A percentile compares a stretch with the other conserved stretches of the same genome.
Evolutionary conservation across 2,329 filamentous ascomycete species (phyloP).

Genomic region (Pestalotiopsis sp.): DNA sequence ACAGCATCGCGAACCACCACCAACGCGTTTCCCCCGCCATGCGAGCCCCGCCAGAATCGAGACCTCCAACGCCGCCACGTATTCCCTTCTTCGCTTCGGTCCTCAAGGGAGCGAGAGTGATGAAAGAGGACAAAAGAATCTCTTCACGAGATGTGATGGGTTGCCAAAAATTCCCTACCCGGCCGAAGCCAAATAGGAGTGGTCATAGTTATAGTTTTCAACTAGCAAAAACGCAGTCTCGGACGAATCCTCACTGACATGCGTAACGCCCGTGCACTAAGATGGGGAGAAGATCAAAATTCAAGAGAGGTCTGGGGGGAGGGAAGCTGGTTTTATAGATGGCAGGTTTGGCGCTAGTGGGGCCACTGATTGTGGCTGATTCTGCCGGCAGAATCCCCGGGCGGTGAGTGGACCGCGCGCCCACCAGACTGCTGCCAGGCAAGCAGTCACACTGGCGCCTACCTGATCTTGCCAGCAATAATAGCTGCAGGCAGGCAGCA

Average conservation of each 20-base stretch:
- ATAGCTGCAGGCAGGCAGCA: too few species aligned
- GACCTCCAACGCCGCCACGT: neutral
- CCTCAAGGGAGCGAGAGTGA: constrained; percentile 47
- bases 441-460: neutral
- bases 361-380: neutral
- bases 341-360: neutral
- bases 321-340: neutral
- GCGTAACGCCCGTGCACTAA: constrained; percentile 78
- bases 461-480: too few species aligned
- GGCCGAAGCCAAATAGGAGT: constrained; percentile 70
- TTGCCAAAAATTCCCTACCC: constrained; percentile 81
- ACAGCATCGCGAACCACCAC: neutral
- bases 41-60: neutral
- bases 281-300: constrained; percentile 50
- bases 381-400: neutral
- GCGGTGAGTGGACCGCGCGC: neutral
- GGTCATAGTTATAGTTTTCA: constrained; percentile 83
- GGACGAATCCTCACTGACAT: constrained; percentile 86
- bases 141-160: constrained; percentile 37
- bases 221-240: constrained; percentile 89
- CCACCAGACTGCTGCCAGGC: neutral
- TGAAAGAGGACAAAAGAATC: constrained; percentile 47
- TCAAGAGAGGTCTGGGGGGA: constrained; percentile 10
- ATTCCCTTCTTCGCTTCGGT: constrained; percentile 53
- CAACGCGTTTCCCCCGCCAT: neutral